Percentiles rank a stretch among this genome's conserved stretches.
These are phyloP conservation scores for Marchantia paleacea DNA, from an alignment of 225 moss, liverwort and hornwort genomes.

Conservation along the genomic window DNA sequence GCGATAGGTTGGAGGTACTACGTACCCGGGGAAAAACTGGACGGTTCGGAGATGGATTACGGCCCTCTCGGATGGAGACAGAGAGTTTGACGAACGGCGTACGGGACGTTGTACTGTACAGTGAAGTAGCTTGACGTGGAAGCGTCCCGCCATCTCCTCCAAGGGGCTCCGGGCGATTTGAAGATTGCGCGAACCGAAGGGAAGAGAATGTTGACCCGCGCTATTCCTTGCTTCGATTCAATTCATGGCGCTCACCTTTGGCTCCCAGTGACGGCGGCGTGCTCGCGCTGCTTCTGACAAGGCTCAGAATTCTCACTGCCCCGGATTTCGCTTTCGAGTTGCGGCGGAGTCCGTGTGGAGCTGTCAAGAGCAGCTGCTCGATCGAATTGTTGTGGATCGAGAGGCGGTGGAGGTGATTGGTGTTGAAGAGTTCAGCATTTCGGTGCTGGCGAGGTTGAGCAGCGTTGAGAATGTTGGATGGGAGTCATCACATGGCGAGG, in stretches of 20 bases:
- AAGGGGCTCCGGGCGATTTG: neutral
- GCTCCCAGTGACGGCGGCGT: neutral
- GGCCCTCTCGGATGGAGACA: too few species aligned
- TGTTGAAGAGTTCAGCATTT: neutral
- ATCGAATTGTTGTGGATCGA: neutral
- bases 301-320: neutral
- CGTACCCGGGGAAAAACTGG: too few species aligned
- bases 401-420: neutral
- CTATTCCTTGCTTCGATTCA: neutral
- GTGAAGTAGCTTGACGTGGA: neutral
- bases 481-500: slow-evolving; percentile 8
- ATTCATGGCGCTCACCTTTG: neutral
- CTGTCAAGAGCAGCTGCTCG: neutral
- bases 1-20: too few species aligned
- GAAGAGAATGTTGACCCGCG: neutral
- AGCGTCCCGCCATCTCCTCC: neutral
- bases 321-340: too few species aligned
- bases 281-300: neutral
- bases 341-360: too few species aligned
- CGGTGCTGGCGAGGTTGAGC: neutral
- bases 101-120: too few species aligned
- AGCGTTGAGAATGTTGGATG: neutral
- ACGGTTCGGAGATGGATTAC: too few species aligned
- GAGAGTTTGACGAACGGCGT: too few species aligned
- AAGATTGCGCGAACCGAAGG: neutral